Evolutionary conservation across 352 stramenopile species (phyloP), one percentile per base, ranked within the genome.

Genomic region (Thraustochytrium striatum): DNA sequence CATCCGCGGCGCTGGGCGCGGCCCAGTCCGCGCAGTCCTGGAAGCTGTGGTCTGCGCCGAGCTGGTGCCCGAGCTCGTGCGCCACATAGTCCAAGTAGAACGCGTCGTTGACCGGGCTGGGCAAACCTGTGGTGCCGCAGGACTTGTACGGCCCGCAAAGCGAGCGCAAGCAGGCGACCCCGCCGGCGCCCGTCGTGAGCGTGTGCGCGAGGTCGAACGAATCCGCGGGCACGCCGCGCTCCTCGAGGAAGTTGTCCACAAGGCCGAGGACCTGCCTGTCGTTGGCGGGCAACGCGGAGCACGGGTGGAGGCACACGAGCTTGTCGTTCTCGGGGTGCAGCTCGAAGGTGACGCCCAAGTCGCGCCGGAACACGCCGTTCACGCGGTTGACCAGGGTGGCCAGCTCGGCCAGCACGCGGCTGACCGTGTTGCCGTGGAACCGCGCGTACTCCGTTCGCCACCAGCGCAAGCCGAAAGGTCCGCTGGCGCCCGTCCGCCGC

Each of bases 401-500:
- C 11, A 80, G 28, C 8, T 53, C 70, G 19, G 41, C 41, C 28
- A 70, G 36, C 8, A 80, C 70, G 39, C 28, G 32, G 2, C 79
- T 9, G 8, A 58, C 28, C 16, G 70, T 80, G 35, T 80, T 80
- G 21, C 70, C 70, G 28, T 80, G 70, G 36, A 79, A 80, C 70
- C 50, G n/a, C n/a, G 53, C 79, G 58, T 80, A 80, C 28, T 80
- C 53, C 41, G 28, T 80, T 80, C 30, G 70, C 70, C 36, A 73
- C 70, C 1, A 80, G 32, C 13, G 58, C 70, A 35, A 75, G 61
- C 5, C 21, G n/a, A 28, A 75, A 75, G 1, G 65, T 75, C n/a
- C n/a, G n/a, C n/a, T n/a, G n/a, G n/a, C n/a, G n/a, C n/a, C n/a
- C n/a, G n/a, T n/a, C n/a, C n/a, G n/a, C n/a, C n/a, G n/a, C n/a